A percentile compares a stretch with the other conserved stretches of the same genome.
Evolutionary conservation across 176 grass and related monocot genomes (phyloP).

Genomic region (Juncus inflexus): DNA sequence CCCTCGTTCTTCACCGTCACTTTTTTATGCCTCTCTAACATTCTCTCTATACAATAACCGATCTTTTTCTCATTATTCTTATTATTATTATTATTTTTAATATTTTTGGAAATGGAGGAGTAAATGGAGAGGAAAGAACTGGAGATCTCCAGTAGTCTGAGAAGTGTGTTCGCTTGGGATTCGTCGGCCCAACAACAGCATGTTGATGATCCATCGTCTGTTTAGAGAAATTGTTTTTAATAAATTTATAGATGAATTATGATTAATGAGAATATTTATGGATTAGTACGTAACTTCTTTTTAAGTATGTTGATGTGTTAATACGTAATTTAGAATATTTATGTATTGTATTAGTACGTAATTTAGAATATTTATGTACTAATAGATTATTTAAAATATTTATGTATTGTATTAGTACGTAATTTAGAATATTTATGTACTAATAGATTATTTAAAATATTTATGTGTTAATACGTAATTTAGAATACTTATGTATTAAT

Average conservation of each 20-base stretch:
- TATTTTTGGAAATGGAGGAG: conserved; percentile 14
- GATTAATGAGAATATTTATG: too few species aligned
- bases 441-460: neutral
- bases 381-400: too few species aligned
- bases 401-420: neutral
- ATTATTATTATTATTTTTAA: neutral
- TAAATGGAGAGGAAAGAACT: conserved; percentile 22
- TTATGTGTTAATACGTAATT: too few species aligned
- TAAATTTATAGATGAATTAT: too few species aligned
- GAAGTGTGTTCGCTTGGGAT: conserved; percentile 59
- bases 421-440: too few species aligned
- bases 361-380: too few species aligned
- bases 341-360: too few species aligned
- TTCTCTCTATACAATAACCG: conserved; percentile 46
- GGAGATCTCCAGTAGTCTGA: conserved; percentile 46
- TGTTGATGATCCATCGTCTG: conserved; percentile 83
- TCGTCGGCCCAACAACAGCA: conserved; percentile 77
- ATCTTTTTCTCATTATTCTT: conserved; percentile 31
- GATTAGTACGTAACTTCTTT: too few species aligned
- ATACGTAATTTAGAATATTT: too few species aligned
- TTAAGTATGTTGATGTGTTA: too few species aligned
- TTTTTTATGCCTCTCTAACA: conserved; percentile 65
- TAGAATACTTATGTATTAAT: too few species aligned
- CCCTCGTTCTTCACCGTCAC: conserved; percentile 57
- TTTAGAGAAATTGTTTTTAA: conserved; percentile 37